Evolutionary conservation across 176 grass and related monocot genomes (phyloP).

Genomic region (Lolium multiflorum): DNA sequence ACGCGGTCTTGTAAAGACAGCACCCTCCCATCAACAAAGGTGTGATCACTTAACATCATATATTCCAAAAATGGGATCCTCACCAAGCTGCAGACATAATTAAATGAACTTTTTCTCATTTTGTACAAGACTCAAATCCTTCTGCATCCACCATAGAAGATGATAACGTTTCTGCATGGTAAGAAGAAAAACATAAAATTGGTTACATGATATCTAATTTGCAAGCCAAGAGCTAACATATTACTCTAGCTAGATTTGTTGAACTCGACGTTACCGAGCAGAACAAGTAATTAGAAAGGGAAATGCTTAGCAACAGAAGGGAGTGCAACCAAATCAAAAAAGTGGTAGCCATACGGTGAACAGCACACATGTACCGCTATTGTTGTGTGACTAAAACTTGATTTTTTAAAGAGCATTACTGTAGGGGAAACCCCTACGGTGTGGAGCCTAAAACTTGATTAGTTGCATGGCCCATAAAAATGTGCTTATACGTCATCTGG

Average conservation of each 20-base stretch:
- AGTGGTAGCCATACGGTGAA: too few species aligned
- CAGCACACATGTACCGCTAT: background rate
- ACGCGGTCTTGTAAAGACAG: slow-evolving; percentile 57
- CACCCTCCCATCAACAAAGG: background rate
- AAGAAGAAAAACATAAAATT: background rate
- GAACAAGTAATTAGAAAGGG: background rate
- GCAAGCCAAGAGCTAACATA: background rate
- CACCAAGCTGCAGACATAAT: slow-evolving; percentile 6
- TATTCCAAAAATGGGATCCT: background rate
- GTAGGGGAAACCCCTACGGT: too few species aligned
- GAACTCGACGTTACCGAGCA: background rate
- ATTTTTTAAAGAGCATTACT: background rate
- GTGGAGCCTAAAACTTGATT: background rate
- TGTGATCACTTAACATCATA: background rate
- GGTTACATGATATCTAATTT: background rate
- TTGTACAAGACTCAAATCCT: background rate
- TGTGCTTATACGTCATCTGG: background rate
- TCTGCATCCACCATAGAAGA: background rate
- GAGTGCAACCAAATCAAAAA: background rate
- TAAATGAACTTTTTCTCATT: background rate
- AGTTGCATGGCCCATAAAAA: background rate
- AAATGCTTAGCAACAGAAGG: background rate
- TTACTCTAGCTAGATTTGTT: background rate
- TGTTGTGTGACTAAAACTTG: background rate
- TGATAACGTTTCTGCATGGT: background rate